Evolutionary conservation across 2,329 filamentous ascomycete genomes (phyloP), one percentile per base, ranked within the genome.

Genomic region (Ophiostoma novo-ulmi): DNA sequence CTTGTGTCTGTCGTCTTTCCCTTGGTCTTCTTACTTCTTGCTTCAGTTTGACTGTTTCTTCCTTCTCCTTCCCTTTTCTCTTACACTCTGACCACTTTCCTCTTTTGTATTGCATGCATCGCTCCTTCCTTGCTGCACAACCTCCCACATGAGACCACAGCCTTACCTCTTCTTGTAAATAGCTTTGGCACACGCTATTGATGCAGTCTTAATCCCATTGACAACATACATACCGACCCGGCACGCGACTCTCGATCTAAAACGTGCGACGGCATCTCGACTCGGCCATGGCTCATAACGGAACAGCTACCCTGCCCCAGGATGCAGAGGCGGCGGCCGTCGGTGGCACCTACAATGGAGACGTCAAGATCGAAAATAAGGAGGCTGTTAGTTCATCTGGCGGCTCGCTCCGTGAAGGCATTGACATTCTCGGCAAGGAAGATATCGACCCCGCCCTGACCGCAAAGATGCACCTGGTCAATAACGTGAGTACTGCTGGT

Each of bases 381-480:
- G 61, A 20, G 26, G 26, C 58, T 3, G 31, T 5, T 17, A 5
- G 5, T 5, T 36, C 26, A 7, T 65, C 52, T 6, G 68, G 70
- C 6, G 22, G 48, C 17, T 31, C 73, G 2, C 26, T 73, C 3
- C 35, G 55, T 22, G 65, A 71, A 74, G 73, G 70, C 65, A 77
- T 80, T 70, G 88, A 90, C 74, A 78, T 90, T 35, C 81, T 90
- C 17, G 82, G 81, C 5, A 78, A 82, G 70, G 85, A 89, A 77
- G 82, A 86, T 75, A 79, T 86, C 38, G 88, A 91, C 75, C 85
- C 87, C 5, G 87, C 85, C 1, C 79, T 91, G 64, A 86, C 86
- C 74, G 84, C 84, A 58, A 91, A 91, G 77, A 91, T 91, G 87
- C 84, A 88, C 74, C 80, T 91, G 38, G 84, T 91, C 72, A 91